These are phyloP conservation scores for Juglanconis oblonga DNA, from an alignment of 2,329 filamentous ascomycete species.

Conservation along the genomic window DNA sequence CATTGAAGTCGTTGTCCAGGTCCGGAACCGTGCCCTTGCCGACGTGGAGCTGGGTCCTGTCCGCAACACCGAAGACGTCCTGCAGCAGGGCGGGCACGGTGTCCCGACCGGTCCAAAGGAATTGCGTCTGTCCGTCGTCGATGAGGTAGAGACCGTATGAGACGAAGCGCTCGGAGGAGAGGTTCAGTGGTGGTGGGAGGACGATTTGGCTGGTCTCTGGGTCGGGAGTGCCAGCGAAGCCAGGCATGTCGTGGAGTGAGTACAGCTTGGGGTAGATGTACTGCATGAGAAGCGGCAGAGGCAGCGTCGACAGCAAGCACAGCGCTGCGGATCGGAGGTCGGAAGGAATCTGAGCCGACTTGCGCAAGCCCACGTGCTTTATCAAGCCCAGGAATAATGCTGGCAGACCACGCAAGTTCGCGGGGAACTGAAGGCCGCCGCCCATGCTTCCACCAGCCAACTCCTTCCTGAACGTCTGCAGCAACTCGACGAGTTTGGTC, in stretches of 20 bases:
- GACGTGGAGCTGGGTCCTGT: constrained; percentile 80
- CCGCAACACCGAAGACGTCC: constrained; percentile 87
- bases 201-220: constrained; percentile 83
- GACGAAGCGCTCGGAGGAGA: constrained; percentile 83
- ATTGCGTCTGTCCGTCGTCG: constrained; percentile 95
- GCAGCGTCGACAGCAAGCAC: constrained; percentile 89
- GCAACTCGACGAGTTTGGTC: constrained; percentile 84
- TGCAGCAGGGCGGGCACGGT: constrained; percentile 82
- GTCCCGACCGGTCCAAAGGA: constrained; percentile 93
- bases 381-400: constrained; percentile 90
- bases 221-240: constrained; percentile 83
- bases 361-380: constrained; percentile 91
- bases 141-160: constrained; percentile 93
- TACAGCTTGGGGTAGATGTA: constrained; percentile 88
- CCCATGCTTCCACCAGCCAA: constrained; percentile 94
- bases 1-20: constrained; percentile 94
- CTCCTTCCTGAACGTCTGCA: constrained; percentile 96
- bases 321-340: constrained; percentile 92
- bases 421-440: constrained; percentile 88
- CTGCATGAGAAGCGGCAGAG: constrained; percentile 84
- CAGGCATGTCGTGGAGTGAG: constrained; percentile 93
- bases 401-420: constrained; percentile 84
- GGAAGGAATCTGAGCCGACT: constrained; percentile 89
- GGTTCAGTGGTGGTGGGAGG: constrained; percentile 78
- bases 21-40: constrained; percentile 87